A percentile compares a stretch with the other conserved stretches of the same genome.
Evolutionary conservation across 208 protist genomes (phyloP).

Genomic region (Polymyxa betae): DNA sequence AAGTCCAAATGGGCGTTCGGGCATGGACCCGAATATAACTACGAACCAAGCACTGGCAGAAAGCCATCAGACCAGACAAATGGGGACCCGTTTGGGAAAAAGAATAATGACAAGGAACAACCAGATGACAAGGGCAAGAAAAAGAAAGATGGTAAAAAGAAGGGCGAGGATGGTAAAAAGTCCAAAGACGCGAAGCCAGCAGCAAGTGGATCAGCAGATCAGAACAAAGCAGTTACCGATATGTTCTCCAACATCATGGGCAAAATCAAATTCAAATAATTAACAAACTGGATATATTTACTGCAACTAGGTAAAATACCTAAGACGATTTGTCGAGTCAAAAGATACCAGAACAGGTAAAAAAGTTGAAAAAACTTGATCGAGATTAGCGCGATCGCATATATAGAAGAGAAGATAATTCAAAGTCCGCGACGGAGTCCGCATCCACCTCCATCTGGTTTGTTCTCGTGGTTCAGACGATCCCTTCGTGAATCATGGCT

Average conservation of each 20-base stretch:
- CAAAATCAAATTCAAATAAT: neutral
- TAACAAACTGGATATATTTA: too few species aligned
- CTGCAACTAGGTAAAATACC: too few species aligned
- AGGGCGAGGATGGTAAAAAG: neutral
- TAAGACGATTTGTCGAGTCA: too few species aligned
- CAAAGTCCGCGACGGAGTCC: neutral
- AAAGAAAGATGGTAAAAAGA: neutral
- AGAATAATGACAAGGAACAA: neutral
- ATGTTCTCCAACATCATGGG: neutral
- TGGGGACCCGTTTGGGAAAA: too few species aligned
- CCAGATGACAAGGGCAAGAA: neutral
- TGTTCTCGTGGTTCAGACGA: neutral
- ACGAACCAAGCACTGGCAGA: neutral
- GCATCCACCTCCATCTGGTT: neutral
- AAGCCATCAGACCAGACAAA: neutral
- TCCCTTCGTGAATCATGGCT: conserved; percentile 68
- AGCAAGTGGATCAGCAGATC: neutral
- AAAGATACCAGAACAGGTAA: too few species aligned
- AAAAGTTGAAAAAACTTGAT: too few species aligned
- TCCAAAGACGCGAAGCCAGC: neutral
- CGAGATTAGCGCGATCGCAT: neutral
- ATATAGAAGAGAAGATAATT: neutral
- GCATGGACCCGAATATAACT: neutral
- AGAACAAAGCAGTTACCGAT: neutral
- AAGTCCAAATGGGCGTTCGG: neutral